phyloP scores from a whole-genome alignment of 73 alveolate genomes.

The Tetrahymena malaccensis region DNA sequence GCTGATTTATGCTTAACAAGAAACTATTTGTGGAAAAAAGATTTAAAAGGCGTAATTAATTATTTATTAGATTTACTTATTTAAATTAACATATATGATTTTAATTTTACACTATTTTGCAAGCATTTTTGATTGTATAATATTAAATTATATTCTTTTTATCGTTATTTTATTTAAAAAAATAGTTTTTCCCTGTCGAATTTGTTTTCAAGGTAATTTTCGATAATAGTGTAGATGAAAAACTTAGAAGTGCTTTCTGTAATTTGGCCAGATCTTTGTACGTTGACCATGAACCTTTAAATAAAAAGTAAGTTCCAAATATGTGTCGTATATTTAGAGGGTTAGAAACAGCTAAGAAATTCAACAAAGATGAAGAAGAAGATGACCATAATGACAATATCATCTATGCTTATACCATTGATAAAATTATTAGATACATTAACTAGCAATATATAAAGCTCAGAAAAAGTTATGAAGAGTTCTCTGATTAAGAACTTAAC shows the following conservation, averaged over 20 bases:
- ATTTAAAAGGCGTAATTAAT: neutral
- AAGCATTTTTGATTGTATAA: too few species aligned
- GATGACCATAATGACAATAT: neutral
- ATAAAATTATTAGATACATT: neutral
- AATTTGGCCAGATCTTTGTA: constrained; percentile 18
- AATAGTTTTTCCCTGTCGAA: neutral
- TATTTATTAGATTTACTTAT: neutral
- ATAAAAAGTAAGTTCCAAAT: constrained; percentile 29
- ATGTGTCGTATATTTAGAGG: constrained; percentile 10
- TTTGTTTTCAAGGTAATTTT: constrained; percentile 13
- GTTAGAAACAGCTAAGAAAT: neutral
- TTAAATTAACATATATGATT: neutral
- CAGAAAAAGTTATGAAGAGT: neutral
- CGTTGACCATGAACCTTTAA: constrained; percentile 37
- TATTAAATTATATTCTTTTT: too few species aligned
- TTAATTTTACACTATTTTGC: neutral
- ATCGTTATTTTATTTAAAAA: neutral
- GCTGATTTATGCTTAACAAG: constrained; percentile 28
- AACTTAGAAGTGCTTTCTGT: constrained; percentile 28
- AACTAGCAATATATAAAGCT: neutral
- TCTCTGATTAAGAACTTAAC: neutral
- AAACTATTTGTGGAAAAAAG: constrained; percentile 33
- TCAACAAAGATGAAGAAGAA: neutral
- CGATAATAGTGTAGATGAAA: neutral
- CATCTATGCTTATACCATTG: neutral